These are phyloP conservation scores for Phialemoniopsis sp. DNA, from an alignment of 2,329 filamentous ascomycete species.

Conservation along the genomic window DNA sequence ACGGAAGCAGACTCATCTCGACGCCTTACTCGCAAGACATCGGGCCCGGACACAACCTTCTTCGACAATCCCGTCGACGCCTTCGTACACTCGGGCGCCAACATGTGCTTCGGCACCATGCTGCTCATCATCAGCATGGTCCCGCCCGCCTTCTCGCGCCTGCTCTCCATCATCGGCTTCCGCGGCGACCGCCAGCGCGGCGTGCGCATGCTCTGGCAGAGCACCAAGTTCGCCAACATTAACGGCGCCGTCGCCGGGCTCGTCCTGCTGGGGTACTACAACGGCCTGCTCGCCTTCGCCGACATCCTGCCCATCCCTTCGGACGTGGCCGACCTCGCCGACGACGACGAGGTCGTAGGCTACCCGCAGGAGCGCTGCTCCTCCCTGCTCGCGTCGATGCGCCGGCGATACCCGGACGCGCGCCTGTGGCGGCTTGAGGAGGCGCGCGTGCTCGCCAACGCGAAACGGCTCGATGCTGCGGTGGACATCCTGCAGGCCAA, in stretches of 20 bases:
- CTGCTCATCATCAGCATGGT: constrained; percentile 88
- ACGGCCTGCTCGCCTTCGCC: constrained; percentile 77
- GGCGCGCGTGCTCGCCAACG: constrained; percentile 68
- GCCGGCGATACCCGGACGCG: constrained; percentile 72
- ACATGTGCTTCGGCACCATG: constrained; percentile 85
- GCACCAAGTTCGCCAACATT: constrained; percentile 79
- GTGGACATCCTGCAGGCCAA: constrained; percentile 59
- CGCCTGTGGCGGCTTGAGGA: constrained; percentile 87
- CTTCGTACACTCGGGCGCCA: constrained; percentile 85
- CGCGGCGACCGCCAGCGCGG: constrained; percentile 81
- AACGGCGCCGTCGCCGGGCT: constrained; percentile 89
- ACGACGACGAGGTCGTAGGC: constrained; percentile 57
- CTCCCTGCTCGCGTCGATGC: constrained; percentile 68
- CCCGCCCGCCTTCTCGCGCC: constrained; percentile 81
- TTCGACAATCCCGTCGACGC: constrained; percentile 75
- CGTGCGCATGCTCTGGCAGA: constrained; percentile 84
- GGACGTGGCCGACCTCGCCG: constrained; percentile 38
- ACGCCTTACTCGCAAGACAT: constrained; percentile 24
- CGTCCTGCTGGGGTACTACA: constrained; percentile 81
- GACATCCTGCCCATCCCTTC: constrained; percentile 73
- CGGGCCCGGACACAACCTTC: constrained; percentile 53
- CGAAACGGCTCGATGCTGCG: constrained; percentile 62
- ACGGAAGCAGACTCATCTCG: not conserved
- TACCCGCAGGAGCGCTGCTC: constrained; percentile 69
- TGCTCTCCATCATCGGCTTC: constrained; percentile 88